Evolutionary conservation across 225 moss, liverwort and hornwort species (phyloP), one percentile per base, ranked within the genome.

Genomic region (Antitrichia curtipendula): DNA sequence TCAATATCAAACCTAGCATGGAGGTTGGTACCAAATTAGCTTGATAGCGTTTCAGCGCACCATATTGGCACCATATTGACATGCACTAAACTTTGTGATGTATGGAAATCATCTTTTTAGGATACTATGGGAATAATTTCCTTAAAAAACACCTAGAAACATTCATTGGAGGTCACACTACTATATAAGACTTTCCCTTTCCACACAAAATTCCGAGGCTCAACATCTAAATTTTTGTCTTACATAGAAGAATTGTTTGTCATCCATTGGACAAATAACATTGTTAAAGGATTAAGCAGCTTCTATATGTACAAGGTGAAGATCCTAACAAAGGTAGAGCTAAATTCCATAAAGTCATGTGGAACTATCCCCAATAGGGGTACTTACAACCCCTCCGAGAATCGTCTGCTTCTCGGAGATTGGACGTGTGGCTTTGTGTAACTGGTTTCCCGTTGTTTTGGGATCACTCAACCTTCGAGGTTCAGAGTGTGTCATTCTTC

Each of bases 261-360:
- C 65, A 65, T 36, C 20, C 2, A 19, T 64, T 0, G 1, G 16
- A 32, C 18, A 18, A 19, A 0, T 1, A 20, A 20, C 3, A 2
- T 20, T 1, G 0, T 65, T 36, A 2, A 10, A 11, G 20, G 36
- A 0, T 10, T 16, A 16, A 6, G 0, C 28, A 45, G 29, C 17
- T 72, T 29, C 2, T 2, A 10, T 18, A 18, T 45, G 2, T 29
- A 17, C 47, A 29, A 11, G 31, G 7, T 20, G 31, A 74, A 74
- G 20, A 20, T 74, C 49, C 20, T 74, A 49, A 49, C 20, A 32
- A 49, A 18, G 19, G 3, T 2, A 31, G 1, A 4, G 49, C 31
- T 18, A 73, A 49, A 32, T 49, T 49, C 19, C 20, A 74, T 11
- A 49, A 73, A 74, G 20, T 74, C 74, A 32, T 49, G 31, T 45